Conservation (phyloP, 139 green algal species). For the Micractinium conductrix region DNA sequence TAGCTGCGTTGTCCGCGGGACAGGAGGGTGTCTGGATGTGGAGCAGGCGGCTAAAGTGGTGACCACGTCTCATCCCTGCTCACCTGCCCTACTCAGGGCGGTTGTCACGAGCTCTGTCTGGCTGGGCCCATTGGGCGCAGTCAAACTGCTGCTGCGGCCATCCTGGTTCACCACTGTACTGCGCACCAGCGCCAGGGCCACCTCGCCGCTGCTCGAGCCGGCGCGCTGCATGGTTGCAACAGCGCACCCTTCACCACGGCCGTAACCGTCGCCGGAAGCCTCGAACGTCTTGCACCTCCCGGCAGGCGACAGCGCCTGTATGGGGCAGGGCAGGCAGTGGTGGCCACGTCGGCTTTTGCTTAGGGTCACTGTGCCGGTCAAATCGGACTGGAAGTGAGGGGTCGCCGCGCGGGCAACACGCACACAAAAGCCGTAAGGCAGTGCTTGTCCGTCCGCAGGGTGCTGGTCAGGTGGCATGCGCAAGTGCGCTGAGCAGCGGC, state of each 20-base stretch:
- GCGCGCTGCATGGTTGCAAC: slow-evolving; percentile 1
- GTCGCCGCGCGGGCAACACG: too few species aligned
- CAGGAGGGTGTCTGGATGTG: too few species aligned
- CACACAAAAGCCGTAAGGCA: neutral
- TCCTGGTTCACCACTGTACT: slow-evolving; percentile 62
- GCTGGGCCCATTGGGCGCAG: slow-evolving; percentile 63
- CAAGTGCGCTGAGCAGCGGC: too few species aligned
- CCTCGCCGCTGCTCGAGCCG: neutral
- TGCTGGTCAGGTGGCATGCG: neutral
- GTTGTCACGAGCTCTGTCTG: slow-evolving; percentile 52
- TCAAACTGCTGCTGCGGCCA: slow-evolving; percentile 61
- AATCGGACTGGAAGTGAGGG: too few species aligned
- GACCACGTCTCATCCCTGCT: too few species aligned
- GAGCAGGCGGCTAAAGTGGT: too few species aligned
- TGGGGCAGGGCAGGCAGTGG: too few species aligned
- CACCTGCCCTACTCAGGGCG: too few species aligned
- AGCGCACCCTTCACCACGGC: slow-evolving; percentile 50
- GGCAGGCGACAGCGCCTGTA: slow-evolving; percentile 24
- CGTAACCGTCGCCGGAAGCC: slow-evolving; percentile 60
- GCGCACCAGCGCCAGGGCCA: slow-evolving; percentile 30
- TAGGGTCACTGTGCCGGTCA: too few species aligned
- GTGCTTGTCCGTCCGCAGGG: too few species aligned
- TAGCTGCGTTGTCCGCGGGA: too few species aligned
- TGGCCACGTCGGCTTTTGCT: too few species aligned
- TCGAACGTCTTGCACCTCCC: slow-evolving; percentile 67